phyloP scores from a whole-genome alignment of 352 stramenopile species.

The Globisporangium middletonii region DNA sequence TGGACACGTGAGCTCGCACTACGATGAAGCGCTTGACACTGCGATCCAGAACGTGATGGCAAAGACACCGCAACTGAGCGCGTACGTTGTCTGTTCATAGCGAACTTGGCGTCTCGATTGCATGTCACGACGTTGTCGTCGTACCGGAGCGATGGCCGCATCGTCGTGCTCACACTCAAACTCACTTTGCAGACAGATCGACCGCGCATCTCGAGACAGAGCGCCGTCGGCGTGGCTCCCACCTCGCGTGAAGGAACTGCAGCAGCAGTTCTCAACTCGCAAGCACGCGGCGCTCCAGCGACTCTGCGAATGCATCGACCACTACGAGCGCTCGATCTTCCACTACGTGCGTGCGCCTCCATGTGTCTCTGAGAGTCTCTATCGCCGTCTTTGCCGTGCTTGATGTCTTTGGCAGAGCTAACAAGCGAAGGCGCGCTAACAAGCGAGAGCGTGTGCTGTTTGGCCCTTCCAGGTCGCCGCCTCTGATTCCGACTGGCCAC shows the following conservation, averaged over 20 bases:
- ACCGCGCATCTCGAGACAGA: conserved; percentile 4
- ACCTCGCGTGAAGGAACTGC: conserved; percentile 38
- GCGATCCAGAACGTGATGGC: conserved; percentile 25
- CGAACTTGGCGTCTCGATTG: background rate
- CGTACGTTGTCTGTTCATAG: conserved; percentile 10
- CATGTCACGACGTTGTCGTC: too few relatives aligned
- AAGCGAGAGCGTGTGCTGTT: background rate
- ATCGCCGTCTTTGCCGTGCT: too few relatives aligned
- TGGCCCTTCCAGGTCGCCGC: conserved; percentile 11
- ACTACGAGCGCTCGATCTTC: conserved; percentile 34
- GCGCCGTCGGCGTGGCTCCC: conserved; percentile 21
- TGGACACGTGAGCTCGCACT: conserved; percentile 22
- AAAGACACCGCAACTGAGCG: conserved; percentile 23
- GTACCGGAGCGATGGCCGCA: too few relatives aligned
- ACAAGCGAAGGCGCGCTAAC: background rate
- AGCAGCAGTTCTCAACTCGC: conserved; percentile 13
- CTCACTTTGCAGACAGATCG: conserved; percentile 10
- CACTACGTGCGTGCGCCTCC: conserved; percentile 41
- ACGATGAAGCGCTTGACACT: conserved; percentile 17
- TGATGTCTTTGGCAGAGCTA: too few relatives aligned
- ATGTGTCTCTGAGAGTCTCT: too few relatives aligned
- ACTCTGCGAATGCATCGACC: conserved; percentile 29
- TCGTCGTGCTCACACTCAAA: too few relatives aligned
- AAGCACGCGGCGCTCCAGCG: conserved; percentile 26
- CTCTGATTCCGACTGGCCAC: conserved; percentile 6